Conservation (phyloP, 148 eudicot species). For the Vaccinium corymbosum region DNA sequence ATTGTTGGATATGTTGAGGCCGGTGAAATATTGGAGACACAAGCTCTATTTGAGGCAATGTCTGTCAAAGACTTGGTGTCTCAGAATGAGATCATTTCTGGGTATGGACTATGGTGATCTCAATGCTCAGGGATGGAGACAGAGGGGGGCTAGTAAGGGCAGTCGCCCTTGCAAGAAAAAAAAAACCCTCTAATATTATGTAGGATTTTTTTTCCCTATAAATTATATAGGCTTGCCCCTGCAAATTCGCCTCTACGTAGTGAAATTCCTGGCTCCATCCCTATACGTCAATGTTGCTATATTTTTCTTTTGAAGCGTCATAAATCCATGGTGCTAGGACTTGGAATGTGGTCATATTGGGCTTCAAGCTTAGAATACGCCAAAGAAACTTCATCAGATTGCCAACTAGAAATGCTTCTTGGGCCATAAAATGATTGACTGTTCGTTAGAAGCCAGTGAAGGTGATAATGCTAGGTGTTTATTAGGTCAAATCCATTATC, state of each 20-base stretch:
- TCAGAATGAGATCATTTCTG: too few relatives aligned
- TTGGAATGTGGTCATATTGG: constrained; percentile 25
- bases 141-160: too few relatives aligned
- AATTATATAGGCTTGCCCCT: too few relatives aligned
- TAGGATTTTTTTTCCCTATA: too few relatives aligned
- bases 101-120: too few relatives aligned
- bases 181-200: background rate
- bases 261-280: too few relatives aligned
- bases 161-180: too few relatives aligned
- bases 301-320: constrained; percentile 19
- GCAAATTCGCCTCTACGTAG: too few relatives aligned
- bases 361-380: constrained; percentile 19
- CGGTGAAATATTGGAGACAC: too few relatives aligned
- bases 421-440: constrained; percentile 27
- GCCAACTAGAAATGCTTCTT: constrained; percentile 22
- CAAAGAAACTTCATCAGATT: constrained; percentile 17
- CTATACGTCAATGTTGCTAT: constrained; percentile 22
- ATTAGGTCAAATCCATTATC: constrained; percentile 27
- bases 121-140: background rate
- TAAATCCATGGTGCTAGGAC: constrained; percentile 18
- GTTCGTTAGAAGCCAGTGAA: constrained; percentile 15
- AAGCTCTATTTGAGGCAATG: too few relatives aligned
- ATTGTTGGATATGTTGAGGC: too few relatives aligned
- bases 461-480: constrained; percentile 15
- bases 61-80: too few relatives aligned